These are phyloP conservation scores for Vachellia collinsii DNA, from an alignment of 306 rosid genomes.

Conservation along the genomic window DNA sequence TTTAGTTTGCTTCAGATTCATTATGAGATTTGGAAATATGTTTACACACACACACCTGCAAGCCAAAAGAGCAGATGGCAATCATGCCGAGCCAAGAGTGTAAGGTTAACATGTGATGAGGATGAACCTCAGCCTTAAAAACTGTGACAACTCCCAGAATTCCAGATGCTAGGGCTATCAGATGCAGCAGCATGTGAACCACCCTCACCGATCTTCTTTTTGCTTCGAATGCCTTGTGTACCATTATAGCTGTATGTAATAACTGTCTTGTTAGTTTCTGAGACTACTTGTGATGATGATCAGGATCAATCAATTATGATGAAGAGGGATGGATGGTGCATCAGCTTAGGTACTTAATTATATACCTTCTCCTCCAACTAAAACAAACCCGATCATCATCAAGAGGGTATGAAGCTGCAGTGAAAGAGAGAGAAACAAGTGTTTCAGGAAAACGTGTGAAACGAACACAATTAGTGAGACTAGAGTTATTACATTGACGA, in stretches of 20 bases:
- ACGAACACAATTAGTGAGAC: too few relatives aligned
- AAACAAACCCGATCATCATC: slow-evolving; percentile 65
- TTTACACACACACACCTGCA: slow-evolving; percentile 62
- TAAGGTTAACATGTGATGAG: slow-evolving; percentile 44
- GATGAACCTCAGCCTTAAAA: slow-evolving; percentile 45
- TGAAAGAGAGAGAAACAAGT: background rate
- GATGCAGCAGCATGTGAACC: slow-evolving; percentile 59
- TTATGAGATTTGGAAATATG: background rate
- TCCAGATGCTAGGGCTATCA: slow-evolving; percentile 55
- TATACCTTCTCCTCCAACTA: slow-evolving; percentile 79
- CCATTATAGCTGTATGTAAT: slow-evolving; percentile 62
- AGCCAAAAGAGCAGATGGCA: slow-evolving; percentile 53
- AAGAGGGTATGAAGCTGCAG: slow-evolving; percentile 69
- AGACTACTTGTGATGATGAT: background rate
- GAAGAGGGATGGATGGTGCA: background rate
- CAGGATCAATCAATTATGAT: background rate
- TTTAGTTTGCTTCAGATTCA: background rate
- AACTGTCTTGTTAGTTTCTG: background rate
- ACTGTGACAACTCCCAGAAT: slow-evolving; percentile 51
- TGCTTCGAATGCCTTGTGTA: slow-evolving; percentile 55
- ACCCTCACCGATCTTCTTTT: slow-evolving; percentile 42
- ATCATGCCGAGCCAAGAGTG: slow-evolving; percentile 84
- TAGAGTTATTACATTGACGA: slow-evolving; percentile 54
- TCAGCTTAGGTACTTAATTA: background rate
- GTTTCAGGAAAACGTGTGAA: background rate